Base-by-base conservation (phyloP, 2,329 filamentous ascomycete genomes). In the Pyrenochaeta sp. region DNA sequence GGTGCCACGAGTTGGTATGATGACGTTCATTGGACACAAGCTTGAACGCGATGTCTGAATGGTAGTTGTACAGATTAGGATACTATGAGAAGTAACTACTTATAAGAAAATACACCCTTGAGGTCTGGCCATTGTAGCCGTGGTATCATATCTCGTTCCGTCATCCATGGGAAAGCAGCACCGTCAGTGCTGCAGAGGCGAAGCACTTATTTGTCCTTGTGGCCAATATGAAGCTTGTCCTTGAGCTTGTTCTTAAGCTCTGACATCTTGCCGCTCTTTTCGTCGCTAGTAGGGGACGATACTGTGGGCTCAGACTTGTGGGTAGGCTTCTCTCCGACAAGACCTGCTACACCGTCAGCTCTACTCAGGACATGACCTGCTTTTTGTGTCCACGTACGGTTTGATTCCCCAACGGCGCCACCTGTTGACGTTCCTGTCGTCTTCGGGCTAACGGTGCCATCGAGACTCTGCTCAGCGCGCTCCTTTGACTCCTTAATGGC, bases 231-330 rank as follows among this genome's bases (percentile, higher is more conserved):
- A 58, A 91, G 77, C 81, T 90, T 91, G 54, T 85, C 83, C 84
- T 90, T 91, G 77, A 91, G 85, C 79, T 89, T 89, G 56, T 88
- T 82, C 59, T 83, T 83, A 40, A 90, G 71, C 61, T 59, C 55
- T 36, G 84, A 84, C 45, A 79, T 80, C 77, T 87, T 86, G 53
- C 63, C 71, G 54, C 78, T 66, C 50, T 66, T 68, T 32, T 60
- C 70, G 51, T 50, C 68, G 19, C 50, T 63, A 37, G 56, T 56
- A 19, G 61, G 48, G 6, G 64, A 60, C 5, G 55, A 61, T 15
- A 61, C 48, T n/a, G 50, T 68, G 40, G 73, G 63, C 28, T 55
- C 68, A 54, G 72, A 62, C 56, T 69, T 72, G 56, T 81, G 77
- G 44, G 84, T 76, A n/a, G 83, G 82, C 65, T 84, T 84, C 67